phyloP scores from a whole-genome alignment of 2,329 filamentous ascomycete species.

The Trichophyton schoenleinii region DNA sequence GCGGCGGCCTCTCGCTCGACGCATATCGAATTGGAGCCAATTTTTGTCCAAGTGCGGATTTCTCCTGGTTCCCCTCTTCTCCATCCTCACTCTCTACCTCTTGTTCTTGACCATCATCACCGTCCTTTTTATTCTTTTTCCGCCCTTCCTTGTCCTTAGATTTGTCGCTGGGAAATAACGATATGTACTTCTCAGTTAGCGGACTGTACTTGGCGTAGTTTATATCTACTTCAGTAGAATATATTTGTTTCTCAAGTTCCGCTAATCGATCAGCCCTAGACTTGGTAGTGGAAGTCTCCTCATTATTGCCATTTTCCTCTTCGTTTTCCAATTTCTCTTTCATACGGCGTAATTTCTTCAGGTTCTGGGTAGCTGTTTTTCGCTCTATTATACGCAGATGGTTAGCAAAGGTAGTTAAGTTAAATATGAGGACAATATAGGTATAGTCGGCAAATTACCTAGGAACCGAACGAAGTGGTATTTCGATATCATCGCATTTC shows the following conservation, averaged over 20 bases:
- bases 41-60: conserved; percentile 12
- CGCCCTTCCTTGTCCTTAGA: not conserved
- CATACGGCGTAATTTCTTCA: conserved; percentile 25
- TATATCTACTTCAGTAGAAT: conserved; percentile 44
- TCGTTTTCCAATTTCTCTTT: conserved; percentile 26
- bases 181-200: conserved; percentile 46
- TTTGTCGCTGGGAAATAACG: conserved; percentile 38
- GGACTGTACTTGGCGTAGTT: conserved; percentile 53
- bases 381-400: conserved; percentile 21
- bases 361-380: conserved; percentile 31
- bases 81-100: not conserved
- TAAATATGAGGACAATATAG: too few relatives aligned
- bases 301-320: not conserved
- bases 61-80: conserved; percentile 4
- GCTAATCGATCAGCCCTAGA: conserved; percentile 12
- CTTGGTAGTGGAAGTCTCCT: not conserved
- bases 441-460: conserved; percentile 22
- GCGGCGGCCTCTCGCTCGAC: conserved; percentile 24
- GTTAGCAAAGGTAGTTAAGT: not conserved
- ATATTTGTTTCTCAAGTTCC: conserved; percentile 27
- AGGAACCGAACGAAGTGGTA: conserved; percentile 58
- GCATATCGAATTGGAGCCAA: conserved; percentile 13
- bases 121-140: conserved; percentile 1
- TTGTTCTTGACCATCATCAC: not conserved
- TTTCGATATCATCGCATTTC: conserved; percentile 45